Base-by-base conservation (phyloP, 441 rosid genomes). In the Adansonia rubrostipa region DNA sequence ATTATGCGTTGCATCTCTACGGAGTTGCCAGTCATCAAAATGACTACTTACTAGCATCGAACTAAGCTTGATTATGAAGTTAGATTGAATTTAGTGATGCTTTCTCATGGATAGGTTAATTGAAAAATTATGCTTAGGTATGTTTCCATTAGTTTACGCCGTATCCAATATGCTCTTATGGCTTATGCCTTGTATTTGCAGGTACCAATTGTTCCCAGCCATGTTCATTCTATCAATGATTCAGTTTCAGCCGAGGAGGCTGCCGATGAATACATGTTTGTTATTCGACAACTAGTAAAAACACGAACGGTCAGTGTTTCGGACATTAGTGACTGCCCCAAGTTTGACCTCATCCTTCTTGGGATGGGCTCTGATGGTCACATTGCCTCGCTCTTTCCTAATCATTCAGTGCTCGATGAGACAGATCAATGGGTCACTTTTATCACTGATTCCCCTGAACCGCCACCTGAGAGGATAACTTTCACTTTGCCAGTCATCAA, bases 401-500 rank as follows among this genome's bases (percentile, higher is more conserved):
- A 87, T 84, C 98, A 92, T 73, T 40, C 88, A 5, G 83, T 82
- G 65, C 91, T 92, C 6, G 83, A 85, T n/a, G 89, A 87, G 85
- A 89, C 87, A 42, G 84, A 87, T 7, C 90, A 89, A 17, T 95
- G 99, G 99, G 91, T 93, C 58, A 89, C 92, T 14, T 96, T 86
- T 65, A 85, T 93, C 54, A 90, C 92, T 0, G 84, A 96, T 80
- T 91, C 97, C 48, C 97, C 98, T 0, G 87, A 89, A 79, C 90
- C 94, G 53, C 98, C 99, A 40, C 95, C 92, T 0, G 99, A 93
- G 89, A 91, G 98, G 83, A 91, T 96, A 81, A 96, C 97, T 5
- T 92, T 93, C 85, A 96, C 98, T 67, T 78, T 96, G 75, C 97
- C 97, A 0, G 97, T 93, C 84, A 93, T 96, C 81, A 93, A 92